Evolutionary conservation across 345 rosid genomes (phyloP), one percentile per base, ranked within the genome.

Genomic region (Salix udensis): DNA sequence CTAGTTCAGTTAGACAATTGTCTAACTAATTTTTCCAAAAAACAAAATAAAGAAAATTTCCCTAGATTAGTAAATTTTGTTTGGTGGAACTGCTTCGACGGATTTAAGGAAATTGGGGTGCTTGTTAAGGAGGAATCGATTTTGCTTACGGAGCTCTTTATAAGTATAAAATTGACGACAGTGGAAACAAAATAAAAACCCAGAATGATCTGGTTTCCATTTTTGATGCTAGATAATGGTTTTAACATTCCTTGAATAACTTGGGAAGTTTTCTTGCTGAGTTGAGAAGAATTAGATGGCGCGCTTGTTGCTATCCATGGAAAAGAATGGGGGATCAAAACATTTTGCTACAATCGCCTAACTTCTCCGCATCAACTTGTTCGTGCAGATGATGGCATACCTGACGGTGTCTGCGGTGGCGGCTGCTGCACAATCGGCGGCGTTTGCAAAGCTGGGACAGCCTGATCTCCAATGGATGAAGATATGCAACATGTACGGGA

Each of bases 391-490:
- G 48, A 80, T 93, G 86, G 96, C 98, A 18, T 96, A 96, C 82
- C 46, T 93, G 81, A 85, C 78, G 0, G 82, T 93, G 53, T 96
- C 99, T 0, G 97, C 98, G 0, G 88, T 88, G 67, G 95, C 97
- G 0, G 91, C 99, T 0, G 83, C 97, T 0, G 88, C 79, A 11
- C 98, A 96, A 72, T 90, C 99, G 0, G 89, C 96, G 4, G 79
- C 69, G 68, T 88, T 91, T 42, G 92, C 91, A 0, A 93, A 88
- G 79, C n/a, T 87, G 30, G 99, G 99, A 31, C 89, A 91, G 73
- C 77, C 87, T 2, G 88, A 92, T 48, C 83, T 96, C 7, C 96
- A 96, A 44, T 96, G 99, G 99, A 86, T 93, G 93, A 91, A 89
- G 77, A 66, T 92, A 12, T 96, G 99, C 76, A 65, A 84, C 67